phyloP scores from a whole-genome alignment of 495 filamentous ascomycete species.

The Penicillium riverlandense region DNA sequence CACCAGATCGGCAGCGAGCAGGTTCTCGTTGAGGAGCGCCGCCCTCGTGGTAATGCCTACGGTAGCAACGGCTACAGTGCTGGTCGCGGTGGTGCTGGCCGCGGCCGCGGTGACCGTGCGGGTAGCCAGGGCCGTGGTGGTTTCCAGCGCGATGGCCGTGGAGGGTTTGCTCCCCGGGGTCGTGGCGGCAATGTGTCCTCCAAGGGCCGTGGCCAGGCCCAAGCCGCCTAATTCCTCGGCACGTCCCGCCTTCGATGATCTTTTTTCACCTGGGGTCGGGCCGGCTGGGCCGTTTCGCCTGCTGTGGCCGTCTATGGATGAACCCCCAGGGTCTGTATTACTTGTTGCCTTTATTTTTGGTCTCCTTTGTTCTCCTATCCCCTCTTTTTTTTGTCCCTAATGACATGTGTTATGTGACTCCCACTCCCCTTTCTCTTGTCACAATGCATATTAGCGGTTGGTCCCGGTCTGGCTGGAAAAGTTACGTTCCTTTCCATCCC shows the following conservation, averaged over 20 bases:
- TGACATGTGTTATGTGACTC: slow-evolving; percentile 44
- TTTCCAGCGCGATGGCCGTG: slow-evolving; percentile 59
- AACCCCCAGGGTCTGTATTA: slow-evolving; percentile 36
- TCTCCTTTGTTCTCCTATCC: slow-evolving; percentile 2
- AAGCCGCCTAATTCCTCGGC: slow-evolving; percentile 33
- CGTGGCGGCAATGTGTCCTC: slow-evolving; percentile 45
- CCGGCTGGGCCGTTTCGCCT: not conserved
- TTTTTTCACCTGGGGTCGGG: slow-evolving; percentile 1
- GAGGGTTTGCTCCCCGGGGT: slow-evolving; percentile 44
- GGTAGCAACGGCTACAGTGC: slow-evolving; percentile 53
- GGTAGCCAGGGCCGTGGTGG: slow-evolving; percentile 62
- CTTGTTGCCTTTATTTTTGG: slow-evolving; percentile 24
- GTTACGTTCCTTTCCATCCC: slow-evolving; percentile 31
- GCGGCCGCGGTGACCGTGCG: slow-evolving; percentile 62
- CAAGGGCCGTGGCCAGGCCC: slow-evolving; percentile 43
- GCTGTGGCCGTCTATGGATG: slow-evolving; percentile 3
- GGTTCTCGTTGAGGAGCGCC: slow-evolving; percentile 83
- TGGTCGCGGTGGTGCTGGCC: slow-evolving; percentile 48
- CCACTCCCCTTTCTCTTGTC: slow-evolving; percentile 19
- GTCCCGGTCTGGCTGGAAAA: slow-evolving; percentile 33
- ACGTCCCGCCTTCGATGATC: not conserved
- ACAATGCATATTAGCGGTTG: slow-evolving; percentile 45
- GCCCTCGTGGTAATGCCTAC: slow-evolving; percentile 61
- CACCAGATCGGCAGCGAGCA: slow-evolving; percentile 74
- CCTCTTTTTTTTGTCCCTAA: slow-evolving; percentile 17